phyloP scores from a whole-genome alignment of 495 filamentous ascomycete species.

The Penicillium daleae region DNA sequence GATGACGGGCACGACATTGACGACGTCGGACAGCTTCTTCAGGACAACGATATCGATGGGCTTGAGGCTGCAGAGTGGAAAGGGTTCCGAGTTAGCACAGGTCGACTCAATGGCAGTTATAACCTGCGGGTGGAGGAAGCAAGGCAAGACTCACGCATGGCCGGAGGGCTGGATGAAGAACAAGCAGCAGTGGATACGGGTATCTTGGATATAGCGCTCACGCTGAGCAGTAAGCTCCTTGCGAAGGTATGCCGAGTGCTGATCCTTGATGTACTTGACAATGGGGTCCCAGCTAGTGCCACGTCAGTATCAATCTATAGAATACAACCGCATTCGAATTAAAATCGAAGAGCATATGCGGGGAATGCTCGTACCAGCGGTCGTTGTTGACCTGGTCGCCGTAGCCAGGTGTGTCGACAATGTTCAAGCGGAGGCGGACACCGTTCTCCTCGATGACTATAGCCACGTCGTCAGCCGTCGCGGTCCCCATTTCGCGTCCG shows the following conservation, averaged over 20 bases:
- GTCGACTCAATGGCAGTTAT: not conserved
- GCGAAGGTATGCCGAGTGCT: conserved; percentile 98
- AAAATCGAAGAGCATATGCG: not conserved
- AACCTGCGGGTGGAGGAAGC: not conserved
- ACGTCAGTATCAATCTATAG: conserved; percentile 31
- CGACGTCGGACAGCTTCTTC: conserved; percentile 97
- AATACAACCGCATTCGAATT: not conserved
- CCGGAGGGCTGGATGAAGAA: conserved; percentile 99
- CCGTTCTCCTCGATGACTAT: conserved; percentile 95
- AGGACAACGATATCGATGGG: conserved; percentile 99
- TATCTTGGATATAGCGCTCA: conserved; percentile 98
- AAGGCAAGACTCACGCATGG: conserved; percentile 67
- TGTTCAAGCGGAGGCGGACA: conserved; percentile 76
- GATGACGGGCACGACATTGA: conserved; percentile 99
- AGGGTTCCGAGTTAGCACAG: conserved; percentile 5
- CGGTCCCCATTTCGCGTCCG: not conserved
- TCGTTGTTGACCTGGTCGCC: conserved; percentile 84
- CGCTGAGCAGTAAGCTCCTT: conserved; percentile 99
- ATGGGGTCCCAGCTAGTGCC: conserved; percentile 78
- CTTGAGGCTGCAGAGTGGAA: conserved; percentile 63
- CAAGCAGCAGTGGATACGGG: conserved; percentile 97
- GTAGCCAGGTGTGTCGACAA: conserved; percentile 80
- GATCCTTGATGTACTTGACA: conserved; percentile 99
- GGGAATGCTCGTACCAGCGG: conserved; percentile 59
- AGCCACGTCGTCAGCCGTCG: conserved; percentile 27